Percentiles rank a stretch among this genome's conserved stretches.
Conservation (phyloP, 1,284 basidiomycete species). For the Ceraceosorus guamensis region DNA sequence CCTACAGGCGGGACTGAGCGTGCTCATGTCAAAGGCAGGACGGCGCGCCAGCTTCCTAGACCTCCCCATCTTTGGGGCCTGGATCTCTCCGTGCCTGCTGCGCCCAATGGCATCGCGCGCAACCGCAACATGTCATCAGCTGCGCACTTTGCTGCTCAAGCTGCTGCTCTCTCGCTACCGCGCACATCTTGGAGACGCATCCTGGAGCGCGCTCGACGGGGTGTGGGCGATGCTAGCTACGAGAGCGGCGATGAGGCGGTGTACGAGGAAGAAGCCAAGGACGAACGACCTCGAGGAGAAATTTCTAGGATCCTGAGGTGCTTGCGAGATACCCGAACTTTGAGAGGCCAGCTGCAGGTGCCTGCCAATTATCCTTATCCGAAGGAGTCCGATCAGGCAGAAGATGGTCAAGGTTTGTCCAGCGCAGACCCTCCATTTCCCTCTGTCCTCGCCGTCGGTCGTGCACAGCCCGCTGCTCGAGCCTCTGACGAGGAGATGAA, state of each 20-base stretch:
- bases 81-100: slow-evolving; percentile 16
- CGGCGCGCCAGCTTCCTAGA: slow-evolving; percentile 16
- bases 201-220: slow-evolving; percentile 32
- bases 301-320: slow-evolving; percentile 26
- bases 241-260: slow-evolving; percentile 36
- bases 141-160: background rate
- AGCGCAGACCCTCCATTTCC: no score
- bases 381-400: no score
- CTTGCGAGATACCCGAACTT: slow-evolving; percentile 13
- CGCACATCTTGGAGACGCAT: slow-evolving; percentile 35
- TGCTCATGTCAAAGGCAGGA: no score
- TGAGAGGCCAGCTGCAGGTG: background rate
- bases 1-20: no score
- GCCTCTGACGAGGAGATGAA: no score
- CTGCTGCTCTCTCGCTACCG: slow-evolving; percentile 10
- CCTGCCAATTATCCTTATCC: no score
- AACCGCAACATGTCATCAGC: background rate
- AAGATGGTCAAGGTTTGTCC: no score
- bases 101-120: slow-evolving; percentile 3
- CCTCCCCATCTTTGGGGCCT: slow-evolving; percentile 26
- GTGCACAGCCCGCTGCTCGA: no score
- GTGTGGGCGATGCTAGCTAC: slow-evolving; percentile 41
- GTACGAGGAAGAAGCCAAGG: slow-evolving; percentile 26
- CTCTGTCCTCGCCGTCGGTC: no score
- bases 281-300: slow-evolving; percentile 22